A percentile compares a stretch with the other conserved stretches of the same genome.
phyloP scores from a whole-genome alignment of 139 green algal species.

The Medakamo hakoo region DNA sequence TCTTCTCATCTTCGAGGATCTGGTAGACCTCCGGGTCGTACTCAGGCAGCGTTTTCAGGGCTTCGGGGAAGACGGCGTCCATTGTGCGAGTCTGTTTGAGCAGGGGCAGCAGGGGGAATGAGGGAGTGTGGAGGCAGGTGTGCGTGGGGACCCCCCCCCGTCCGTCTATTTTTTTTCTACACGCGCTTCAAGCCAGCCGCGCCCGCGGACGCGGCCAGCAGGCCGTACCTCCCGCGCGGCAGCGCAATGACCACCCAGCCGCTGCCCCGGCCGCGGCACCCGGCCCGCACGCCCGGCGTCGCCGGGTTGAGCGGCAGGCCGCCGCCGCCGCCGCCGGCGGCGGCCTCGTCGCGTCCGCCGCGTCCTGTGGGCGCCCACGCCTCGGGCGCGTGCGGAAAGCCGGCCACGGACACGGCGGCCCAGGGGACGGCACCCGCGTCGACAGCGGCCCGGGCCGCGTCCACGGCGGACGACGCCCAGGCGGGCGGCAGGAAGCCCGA shows the following conservation, averaged over 20 bases:
- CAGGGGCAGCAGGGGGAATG: not conserved
- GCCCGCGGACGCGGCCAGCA: not conserved
- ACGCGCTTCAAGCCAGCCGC: no score
- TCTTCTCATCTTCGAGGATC: conserved; percentile 89
- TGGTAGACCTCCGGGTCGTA: conserved; percentile 76
- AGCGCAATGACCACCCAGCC: not conserved
- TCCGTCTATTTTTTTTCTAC: not conserved
- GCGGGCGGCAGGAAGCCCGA: not conserved
- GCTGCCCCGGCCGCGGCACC: not conserved
- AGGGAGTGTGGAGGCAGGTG: no score
- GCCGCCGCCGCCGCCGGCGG: no score
- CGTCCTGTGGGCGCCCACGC: no score
- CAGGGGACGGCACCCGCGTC: not conserved
- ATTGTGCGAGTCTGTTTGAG: conserved; percentile 18
- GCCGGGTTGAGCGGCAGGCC: no score
- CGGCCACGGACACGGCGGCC: not conserved
- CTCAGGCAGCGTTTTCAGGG: conserved; percentile 38
- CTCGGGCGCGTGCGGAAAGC: not conserved
- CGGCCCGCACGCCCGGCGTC: not conserved
- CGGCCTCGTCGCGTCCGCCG: no score
- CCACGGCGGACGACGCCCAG: not conserved
- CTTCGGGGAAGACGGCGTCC: conserved; percentile 65
- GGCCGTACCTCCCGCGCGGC: not conserved
- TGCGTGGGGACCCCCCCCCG: no score
- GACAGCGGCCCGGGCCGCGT: not conserved